phyloP scores from a whole-genome alignment of 2,329 filamentous ascomycete genomes.

The Thelonectria discophora region DNA sequence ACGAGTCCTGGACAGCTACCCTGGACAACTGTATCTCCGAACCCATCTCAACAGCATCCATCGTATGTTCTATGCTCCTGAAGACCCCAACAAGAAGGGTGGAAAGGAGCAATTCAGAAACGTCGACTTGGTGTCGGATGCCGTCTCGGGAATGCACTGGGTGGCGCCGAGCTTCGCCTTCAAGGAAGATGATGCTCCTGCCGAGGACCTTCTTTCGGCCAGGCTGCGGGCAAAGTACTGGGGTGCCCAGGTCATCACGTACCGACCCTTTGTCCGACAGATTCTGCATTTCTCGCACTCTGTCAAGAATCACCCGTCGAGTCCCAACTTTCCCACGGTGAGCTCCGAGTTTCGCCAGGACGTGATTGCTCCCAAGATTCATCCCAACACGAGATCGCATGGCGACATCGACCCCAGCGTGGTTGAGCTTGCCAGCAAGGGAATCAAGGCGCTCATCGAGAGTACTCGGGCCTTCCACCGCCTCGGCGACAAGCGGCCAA shows the following conservation, averaged over 20 bases:
- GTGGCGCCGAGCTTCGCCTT: constrained; percentile 63
- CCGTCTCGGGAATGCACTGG: constrained; percentile 55
- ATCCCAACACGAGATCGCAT: constrained; percentile 48
- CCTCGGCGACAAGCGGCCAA: constrained; percentile 70
- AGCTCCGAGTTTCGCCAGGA: constrained; percentile 49
- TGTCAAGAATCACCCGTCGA: constrained; percentile 47
- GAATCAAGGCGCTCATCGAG: constrained; percentile 78
- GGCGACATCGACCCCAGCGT: constrained; percentile 56
- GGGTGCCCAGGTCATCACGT: constrained; percentile 88
- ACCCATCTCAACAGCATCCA: constrained; percentile 73
- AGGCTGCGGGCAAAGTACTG: constrained; percentile 94
- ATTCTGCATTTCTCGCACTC: constrained; percentile 61
- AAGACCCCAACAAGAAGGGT: constrained; percentile 45
- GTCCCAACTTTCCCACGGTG: constrained; percentile 45
- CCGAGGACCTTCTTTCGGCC: constrained; percentile 80
- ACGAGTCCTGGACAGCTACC: constrained; percentile 66
- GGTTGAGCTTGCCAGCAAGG: constrained; percentile 65
- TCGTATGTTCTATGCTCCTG: constrained; percentile 61
- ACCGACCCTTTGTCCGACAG: constrained; percentile 75
- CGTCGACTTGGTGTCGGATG: constrained; percentile 57
- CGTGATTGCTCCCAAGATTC: constrained; percentile 50
- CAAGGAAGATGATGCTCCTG: constrained; percentile 73
- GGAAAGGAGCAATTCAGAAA: constrained; percentile 54
- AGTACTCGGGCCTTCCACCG: constrained; percentile 85
- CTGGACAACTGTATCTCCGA: constrained; percentile 70